A percentile compares a stretch with the other conserved stretches of the same genome.
These are phyloP conservation scores for Pseudogymnoascus sp. DNA, from an alignment of 2,329 filamentous ascomycete genomes.

Conservation along the genomic window DNA sequence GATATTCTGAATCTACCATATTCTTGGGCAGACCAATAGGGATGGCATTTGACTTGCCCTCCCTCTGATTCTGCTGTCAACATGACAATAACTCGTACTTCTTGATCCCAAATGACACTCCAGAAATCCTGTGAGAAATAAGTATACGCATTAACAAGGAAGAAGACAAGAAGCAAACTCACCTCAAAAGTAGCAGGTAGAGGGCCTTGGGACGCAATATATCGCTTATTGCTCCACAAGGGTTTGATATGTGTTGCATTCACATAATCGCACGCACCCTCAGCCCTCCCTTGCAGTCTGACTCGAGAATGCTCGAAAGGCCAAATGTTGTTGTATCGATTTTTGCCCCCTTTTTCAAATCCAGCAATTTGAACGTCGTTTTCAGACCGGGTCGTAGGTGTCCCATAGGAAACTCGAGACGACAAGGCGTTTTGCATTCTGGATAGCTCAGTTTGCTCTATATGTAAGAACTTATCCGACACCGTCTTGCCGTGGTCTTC, in stretches of 20 bases:
- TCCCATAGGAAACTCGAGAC: conserved; percentile 49
- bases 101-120: conserved; percentile 95
- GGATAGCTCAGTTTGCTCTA: conserved; percentile 78
- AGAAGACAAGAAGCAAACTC: conserved; percentile 29
- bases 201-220: conserved; percentile 92
- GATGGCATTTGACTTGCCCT: conserved; percentile 88
- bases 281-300: conserved; percentile 58
- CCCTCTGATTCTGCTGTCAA: conserved; percentile 90
- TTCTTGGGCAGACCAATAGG: conserved; percentile 76
- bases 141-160: conserved; percentile 9
- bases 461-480: conserved; percentile 71
- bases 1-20: conserved; percentile 73
- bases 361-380: conserved; percentile 67
- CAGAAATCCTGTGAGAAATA: conserved; percentile 70
- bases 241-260: conserved; percentile 86
- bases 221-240: conserved; percentile 75
- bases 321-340: conserved; percentile 95
- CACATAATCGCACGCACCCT: conserved; percentile 80
- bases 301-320: conserved; percentile 93
- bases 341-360: conserved; percentile 90
- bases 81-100: conserved; percentile 92
- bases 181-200: conserved; percentile 87
- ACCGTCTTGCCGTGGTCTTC: conserved; percentile 70
- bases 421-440: conserved; percentile 83
- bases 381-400: conserved; percentile 25